Conservation (phyloP, 305 asterid species). For the Fraxinus platypoda region DNA sequence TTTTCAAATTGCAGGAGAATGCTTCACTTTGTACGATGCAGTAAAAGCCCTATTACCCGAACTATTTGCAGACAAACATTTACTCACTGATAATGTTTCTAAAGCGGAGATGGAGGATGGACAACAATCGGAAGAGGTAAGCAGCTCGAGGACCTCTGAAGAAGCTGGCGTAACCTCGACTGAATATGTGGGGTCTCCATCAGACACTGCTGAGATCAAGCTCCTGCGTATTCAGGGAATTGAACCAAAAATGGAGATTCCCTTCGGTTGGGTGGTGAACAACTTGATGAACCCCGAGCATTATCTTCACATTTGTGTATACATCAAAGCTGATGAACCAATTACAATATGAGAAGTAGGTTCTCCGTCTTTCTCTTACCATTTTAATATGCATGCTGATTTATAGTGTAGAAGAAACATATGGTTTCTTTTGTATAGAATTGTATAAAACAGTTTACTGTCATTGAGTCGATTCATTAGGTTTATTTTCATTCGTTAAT, state of each 20-base stretch:
- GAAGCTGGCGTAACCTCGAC: conserved; percentile 32
- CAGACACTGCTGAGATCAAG: conserved; percentile 55
- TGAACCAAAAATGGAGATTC: conserved; percentile 77
- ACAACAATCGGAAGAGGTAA: conserved; percentile 41
- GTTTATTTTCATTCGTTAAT: neutral
- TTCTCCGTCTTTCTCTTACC: neutral
- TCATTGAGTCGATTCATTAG: neutral
- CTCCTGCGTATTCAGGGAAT: conserved; percentile 86
- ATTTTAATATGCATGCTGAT: neutral
- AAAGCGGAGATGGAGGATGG: conserved; percentile 42
- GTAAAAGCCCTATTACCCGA: conserved; percentile 61
- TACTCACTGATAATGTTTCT: conserved; percentile 5
- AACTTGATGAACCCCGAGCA: conserved; percentile 91
- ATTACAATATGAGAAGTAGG: conserved; percentile 22
- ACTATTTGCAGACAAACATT: conserved; percentile 45
- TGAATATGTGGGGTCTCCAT: conserved; percentile 26
- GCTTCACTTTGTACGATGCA: conserved; percentile 72
- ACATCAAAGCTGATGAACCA: conserved; percentile 52
- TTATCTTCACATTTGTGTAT: conserved; percentile 81
- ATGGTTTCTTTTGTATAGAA: conserved; percentile 6
- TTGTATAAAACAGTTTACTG: conserved; percentile 21
- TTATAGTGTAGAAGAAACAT: neutral
- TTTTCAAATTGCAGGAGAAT: conserved; percentile 51
- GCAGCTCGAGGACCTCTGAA: conserved; percentile 37
- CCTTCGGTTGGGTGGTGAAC: conserved; percentile 87